Conservation (phyloP, 2,329 filamentous ascomycete species). For the Botrytis pseudocinerea region DNA sequence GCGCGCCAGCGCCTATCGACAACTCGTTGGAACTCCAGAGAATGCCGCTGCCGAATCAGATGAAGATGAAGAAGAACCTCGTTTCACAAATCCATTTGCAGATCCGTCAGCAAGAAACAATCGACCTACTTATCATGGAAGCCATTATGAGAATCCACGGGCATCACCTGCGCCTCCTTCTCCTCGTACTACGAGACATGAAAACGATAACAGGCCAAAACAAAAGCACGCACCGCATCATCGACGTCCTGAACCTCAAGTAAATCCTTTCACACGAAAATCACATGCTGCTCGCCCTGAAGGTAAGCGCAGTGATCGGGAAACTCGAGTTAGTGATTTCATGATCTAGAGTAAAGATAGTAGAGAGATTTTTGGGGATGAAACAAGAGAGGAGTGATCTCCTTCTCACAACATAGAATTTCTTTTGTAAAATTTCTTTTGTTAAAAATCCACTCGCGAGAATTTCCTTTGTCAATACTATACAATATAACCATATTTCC, state of each 20-base stretch:
- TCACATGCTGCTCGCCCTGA: conserved; percentile 13
- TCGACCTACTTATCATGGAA: neutral
- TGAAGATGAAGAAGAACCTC: neutral
- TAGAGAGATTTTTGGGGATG: neutral
- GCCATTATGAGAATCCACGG: neutral
- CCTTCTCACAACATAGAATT: conserved; percentile 1
- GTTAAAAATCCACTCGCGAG: neutral
- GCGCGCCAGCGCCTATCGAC: conserved; percentile 5
- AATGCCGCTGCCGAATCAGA: neutral
- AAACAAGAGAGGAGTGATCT: conserved; percentile 8
- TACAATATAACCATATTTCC: conserved; percentile 12
- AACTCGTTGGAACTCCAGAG: neutral
- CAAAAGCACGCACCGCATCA: neutral
- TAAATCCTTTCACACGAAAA: neutral
- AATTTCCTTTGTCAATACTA: neutral
- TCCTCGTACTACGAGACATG: conserved; percentile 5
- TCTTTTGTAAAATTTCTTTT: neutral
- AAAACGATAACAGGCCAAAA: neutral
- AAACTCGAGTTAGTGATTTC: conserved; percentile 12
- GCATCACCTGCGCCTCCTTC: conserved; percentile 1
- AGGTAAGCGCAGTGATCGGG: neutral
- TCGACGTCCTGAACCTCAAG: neutral
- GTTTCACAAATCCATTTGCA: neutral
- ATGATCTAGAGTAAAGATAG: neutral
- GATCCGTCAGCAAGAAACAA: neutral